These are phyloP conservation scores for Primulina eburnea DNA, from an alignment of 257 asterid species.

Conservation along the genomic window DNA sequence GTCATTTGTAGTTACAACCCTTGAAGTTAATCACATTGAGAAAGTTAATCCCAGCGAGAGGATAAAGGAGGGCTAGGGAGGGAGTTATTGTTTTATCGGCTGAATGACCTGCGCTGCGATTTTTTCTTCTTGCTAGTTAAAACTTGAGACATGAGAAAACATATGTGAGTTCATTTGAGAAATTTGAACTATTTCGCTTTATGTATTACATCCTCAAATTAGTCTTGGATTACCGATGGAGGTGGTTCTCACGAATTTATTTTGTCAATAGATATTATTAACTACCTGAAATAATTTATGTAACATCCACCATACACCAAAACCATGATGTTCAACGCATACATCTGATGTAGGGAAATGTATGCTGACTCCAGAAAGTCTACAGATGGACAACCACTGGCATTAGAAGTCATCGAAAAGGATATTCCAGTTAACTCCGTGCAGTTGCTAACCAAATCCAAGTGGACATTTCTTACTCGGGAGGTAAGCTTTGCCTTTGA, in stretches of 20 bases:
- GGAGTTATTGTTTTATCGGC: neutral
- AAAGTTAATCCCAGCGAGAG: too few species aligned
- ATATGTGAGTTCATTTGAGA: neutral
- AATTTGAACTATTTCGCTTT: neutral
- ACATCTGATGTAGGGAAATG: too few species aligned
- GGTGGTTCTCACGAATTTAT: too few species aligned
- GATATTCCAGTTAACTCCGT: constrained; percentile 52
- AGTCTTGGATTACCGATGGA: neutral
- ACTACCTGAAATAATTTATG: too few species aligned
- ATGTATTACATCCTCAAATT: neutral
- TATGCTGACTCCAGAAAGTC: constrained; percentile 12
- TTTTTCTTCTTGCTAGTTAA: neutral
- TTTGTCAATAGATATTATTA: too few species aligned
- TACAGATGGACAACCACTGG: constrained; percentile 80
- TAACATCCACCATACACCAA: neutral
- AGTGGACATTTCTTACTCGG: constrained; percentile 80
- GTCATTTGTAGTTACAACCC: too few species aligned
- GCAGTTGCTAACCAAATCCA: constrained; percentile 44
- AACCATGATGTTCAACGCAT: neutral
- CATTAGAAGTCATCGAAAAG: constrained; percentile 54
- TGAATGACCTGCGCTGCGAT: neutral
- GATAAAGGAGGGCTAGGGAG: neutral
- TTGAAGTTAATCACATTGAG: too few species aligned
- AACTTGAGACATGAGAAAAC: neutral
- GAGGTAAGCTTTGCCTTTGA: constrained; percentile 22